Evolutionary conservation across 2,329 filamentous ascomycete species (phyloP).

Genomic region (Juglanconis sp.): DNA sequence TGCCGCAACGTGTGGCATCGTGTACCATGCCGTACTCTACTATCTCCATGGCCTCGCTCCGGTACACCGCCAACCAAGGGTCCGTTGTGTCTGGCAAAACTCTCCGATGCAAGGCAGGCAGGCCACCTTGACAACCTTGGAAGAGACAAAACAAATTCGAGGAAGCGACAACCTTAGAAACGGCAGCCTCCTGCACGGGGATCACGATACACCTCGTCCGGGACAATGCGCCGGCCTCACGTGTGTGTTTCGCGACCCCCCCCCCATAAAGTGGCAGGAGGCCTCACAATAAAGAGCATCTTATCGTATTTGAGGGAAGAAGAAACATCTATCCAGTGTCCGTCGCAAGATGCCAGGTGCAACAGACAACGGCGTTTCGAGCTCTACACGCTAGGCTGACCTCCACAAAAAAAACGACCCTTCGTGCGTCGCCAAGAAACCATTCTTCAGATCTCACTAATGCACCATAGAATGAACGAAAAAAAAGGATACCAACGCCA

Average conservation of each 20-base stretch:
- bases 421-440: too few relatives aligned
- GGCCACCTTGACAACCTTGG: too few relatives aligned
- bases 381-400: too few relatives aligned
- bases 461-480: too few relatives aligned
- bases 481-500: too few relatives aligned
- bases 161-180: not conserved
- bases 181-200: not conserved
- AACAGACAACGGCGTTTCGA: too few relatives aligned
- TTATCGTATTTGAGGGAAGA: not conserved
- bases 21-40: too few relatives aligned
- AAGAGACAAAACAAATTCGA: not conserved
- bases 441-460: too few relatives aligned
- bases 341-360: too few relatives aligned
- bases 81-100: not conserved
- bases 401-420: too few relatives aligned
- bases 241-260: not conserved
- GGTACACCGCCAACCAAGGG: not conserved
- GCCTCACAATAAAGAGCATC: conserved; percentile 1
- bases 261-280: not conserved
- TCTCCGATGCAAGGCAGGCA: not conserved
- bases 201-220: not conserved
- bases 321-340: too few relatives aligned
- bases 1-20: too few relatives aligned
- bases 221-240: not conserved
- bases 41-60: not conserved